phyloP scores from a whole-genome alignment of 2,329 filamentous ascomycete genomes.

The Aspergillus fischeri region DNA sequence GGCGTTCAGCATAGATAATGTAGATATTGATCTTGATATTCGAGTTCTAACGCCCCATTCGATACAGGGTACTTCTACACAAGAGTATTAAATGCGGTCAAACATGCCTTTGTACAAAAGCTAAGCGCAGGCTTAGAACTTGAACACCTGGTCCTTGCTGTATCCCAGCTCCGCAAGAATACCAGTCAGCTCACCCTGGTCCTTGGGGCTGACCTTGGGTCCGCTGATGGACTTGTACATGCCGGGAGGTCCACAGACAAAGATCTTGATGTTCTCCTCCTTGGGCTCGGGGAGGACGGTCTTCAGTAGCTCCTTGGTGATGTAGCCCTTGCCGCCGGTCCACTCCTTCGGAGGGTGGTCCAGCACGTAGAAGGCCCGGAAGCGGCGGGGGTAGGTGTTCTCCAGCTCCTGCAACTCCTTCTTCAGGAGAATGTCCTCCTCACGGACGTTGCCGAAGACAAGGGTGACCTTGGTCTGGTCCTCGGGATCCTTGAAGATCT shows the following conservation, averaged over 20 bases:
- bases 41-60: background rate
- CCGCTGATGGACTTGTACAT: constrained; percentile 93
- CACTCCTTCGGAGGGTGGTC: constrained; percentile 79
- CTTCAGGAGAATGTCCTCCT: constrained; percentile 90
- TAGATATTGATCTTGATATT: background rate
- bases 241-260: constrained; percentile 89
- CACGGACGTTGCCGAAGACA: constrained; percentile 82
- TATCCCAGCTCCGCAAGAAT: constrained; percentile 81
- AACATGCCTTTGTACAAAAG: background rate
- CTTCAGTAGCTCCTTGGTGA: constrained; percentile 91
- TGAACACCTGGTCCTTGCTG: constrained; percentile 87
- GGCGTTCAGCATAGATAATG: background rate
- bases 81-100: background rate
- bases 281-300: constrained; percentile 91
- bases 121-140: constrained; percentile 61
- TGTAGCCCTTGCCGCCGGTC: constrained; percentile 71
- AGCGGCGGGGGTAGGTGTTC: constrained; percentile 91
- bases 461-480: constrained; percentile 98
- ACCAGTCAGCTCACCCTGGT: constrained; percentile 87
- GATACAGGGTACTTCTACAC: background rate
- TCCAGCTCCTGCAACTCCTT: constrained; percentile 80
- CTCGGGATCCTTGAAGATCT: constrained; percentile 92
- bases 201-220: constrained; percentile 81
- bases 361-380: constrained; percentile 91
- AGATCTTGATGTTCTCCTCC: constrained; percentile 88